Evolutionary conservation across 306 rosid species (phyloP).

Genomic region (Trifolium dubium): DNA sequence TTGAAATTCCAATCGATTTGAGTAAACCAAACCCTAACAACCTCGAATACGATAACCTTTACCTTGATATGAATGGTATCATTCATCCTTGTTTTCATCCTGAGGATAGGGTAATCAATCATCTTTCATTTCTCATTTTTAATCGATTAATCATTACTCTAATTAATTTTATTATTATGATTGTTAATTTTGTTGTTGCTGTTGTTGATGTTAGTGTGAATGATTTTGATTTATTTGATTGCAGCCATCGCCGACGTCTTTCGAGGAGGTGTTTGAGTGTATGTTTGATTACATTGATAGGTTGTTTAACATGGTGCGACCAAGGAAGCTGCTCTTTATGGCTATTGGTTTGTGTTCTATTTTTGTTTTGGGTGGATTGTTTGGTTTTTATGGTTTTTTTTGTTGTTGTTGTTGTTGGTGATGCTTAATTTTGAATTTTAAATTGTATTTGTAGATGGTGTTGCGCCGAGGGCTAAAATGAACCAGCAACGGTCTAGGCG

Average conservation of each 20-base stretch:
- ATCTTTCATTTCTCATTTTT: not conserved
- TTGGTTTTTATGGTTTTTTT: not conserved
- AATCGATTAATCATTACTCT: not conserved
- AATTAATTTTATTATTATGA: not conserved
- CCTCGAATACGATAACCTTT: constrained; percentile 87
- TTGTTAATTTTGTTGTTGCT: not conserved
- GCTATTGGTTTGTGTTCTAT: constrained; percentile 78
- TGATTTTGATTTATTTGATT: constrained; percentile 6
- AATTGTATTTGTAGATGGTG: constrained; percentile 70
- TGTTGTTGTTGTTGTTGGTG: not conserved
- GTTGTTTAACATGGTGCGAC: constrained; percentile 90
- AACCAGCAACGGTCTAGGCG: constrained; percentile 95
- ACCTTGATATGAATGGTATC: constrained; percentile 95
- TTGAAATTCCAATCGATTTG: constrained; percentile 82
- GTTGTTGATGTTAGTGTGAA: not conserved
- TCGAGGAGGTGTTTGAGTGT: constrained; percentile 84
- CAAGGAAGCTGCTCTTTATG: constrained; percentile 91
- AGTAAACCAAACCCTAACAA: constrained; percentile 84
- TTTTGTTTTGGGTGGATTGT: not conserved
- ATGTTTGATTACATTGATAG: constrained; percentile 97
- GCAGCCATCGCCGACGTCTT: constrained; percentile 94
- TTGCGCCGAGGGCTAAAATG: constrained; percentile 99
- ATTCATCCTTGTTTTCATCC: constrained; percentile 99
- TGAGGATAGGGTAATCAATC: constrained; percentile 76
- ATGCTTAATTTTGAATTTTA: constrained; percentile 32